Conservation (phyloP, 2,329 filamentous ascomycete species). For the Scedosporium aurantiacum region DNA sequence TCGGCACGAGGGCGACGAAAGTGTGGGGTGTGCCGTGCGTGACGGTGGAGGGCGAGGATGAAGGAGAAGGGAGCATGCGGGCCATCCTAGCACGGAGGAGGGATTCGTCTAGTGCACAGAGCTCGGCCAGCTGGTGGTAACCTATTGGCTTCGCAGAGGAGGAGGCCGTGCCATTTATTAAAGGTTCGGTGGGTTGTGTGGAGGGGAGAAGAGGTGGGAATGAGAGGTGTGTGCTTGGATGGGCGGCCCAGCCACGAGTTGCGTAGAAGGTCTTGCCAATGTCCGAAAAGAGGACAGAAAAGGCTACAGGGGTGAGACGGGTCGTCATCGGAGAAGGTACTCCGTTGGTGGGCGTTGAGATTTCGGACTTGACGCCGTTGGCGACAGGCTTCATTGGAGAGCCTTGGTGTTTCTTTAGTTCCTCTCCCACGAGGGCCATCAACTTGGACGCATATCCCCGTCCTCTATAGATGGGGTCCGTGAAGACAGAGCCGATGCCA, state of each 20-base stretch:
- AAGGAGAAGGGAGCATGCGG: background rate
- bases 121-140: slow-evolving; percentile 45
- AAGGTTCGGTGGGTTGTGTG: slow-evolving; percentile 12
- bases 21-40: slow-evolving; percentile 14
- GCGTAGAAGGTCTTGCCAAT: slow-evolving; percentile 79
- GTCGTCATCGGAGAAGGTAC: slow-evolving; percentile 12
- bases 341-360: background rate
- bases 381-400: background rate
- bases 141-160: slow-evolving; percentile 32
- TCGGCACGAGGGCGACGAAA: slow-evolving; percentile 35
- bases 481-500: slow-evolving; percentile 74
- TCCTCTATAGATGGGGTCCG: slow-evolving; percentile 53
- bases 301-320: slow-evolving; percentile 31
- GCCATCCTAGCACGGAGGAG: slow-evolving; percentile 45
- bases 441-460: slow-evolving; percentile 69
- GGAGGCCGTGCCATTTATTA: slow-evolving; percentile 16
- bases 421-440: slow-evolving; percentile 51
- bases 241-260: slow-evolving; percentile 63
- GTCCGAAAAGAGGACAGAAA: slow-evolving; percentile 77
- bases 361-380: background rate
- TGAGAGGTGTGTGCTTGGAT: slow-evolving; percentile 60
- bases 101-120: slow-evolving; percentile 54
- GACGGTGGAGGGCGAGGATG: slow-evolving; percentile 9
- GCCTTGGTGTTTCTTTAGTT: slow-evolving; percentile 26
- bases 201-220: slow-evolving; percentile 32